Evolutionary conservation across 352 stramenopile genomes (phyloP).

Genomic region (Aphanomyces euteiches): DNA sequence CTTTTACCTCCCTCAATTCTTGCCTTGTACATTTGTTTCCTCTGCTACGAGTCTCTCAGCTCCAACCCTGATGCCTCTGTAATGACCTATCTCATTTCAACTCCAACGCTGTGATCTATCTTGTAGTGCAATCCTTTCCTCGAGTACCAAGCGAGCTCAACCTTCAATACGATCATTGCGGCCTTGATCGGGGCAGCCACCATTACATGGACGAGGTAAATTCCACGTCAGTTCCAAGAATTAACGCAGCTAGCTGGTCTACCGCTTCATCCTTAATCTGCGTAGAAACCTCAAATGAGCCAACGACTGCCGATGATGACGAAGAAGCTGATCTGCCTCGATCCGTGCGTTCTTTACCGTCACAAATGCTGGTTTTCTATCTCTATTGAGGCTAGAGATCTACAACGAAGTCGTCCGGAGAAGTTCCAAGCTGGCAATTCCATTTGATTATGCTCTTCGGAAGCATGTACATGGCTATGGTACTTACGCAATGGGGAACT

Average conservation of each 20-base stretch:
- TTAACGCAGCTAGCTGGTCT: constrained; percentile 20
- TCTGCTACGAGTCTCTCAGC: constrained; percentile 68
- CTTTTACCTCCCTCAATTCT: constrained; percentile 55
- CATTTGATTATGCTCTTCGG: constrained; percentile 69
- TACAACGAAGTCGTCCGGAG: not conserved
- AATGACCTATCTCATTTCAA: no score
- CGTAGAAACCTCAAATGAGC: not conserved
- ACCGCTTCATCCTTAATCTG: constrained; percentile 23
- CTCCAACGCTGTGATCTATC: not conserved
- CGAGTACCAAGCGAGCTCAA: constrained; percentile 6
- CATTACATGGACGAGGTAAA: constrained; percentile 61
- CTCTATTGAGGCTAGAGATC: no score
- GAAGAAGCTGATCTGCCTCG: constrained; percentile 33
- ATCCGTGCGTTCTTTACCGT: not conserved
- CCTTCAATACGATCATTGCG: constrained; percentile 47
- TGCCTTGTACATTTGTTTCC: constrained; percentile 56
- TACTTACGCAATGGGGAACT: constrained; percentile 73
- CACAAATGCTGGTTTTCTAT: constrained; percentile 3
- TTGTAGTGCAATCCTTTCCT: constrained; percentile 27
- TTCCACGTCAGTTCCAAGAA: not conserved
- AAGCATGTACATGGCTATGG: constrained; percentile 80
- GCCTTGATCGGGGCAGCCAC: constrained; percentile 42
- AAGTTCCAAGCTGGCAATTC: constrained; percentile 67
- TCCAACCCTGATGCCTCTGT: constrained; percentile 53
- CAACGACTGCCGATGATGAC: constrained; percentile 24